Evolutionary conservation across 2,329 filamentous ascomycete species (phyloP).

Genomic region (Cordyceps pruinosa): DNA sequence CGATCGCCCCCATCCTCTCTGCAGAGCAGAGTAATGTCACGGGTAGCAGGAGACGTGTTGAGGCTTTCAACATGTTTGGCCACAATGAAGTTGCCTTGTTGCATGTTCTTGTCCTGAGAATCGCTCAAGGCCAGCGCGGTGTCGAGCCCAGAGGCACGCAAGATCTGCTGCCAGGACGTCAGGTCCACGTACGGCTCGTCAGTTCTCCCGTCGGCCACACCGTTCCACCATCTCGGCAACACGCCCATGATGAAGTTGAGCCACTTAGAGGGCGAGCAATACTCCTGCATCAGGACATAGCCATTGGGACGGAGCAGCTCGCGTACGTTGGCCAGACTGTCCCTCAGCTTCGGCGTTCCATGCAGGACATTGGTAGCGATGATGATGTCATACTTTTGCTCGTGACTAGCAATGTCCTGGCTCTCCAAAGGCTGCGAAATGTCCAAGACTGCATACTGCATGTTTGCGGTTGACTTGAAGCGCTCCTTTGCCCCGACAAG

Average conservation of each 20-base stretch:
- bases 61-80: constrained; percentile 1
- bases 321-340: constrained; percentile 26
- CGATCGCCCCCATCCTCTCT: not conserved
- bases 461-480: constrained; percentile 9
- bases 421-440: constrained; percentile 17
- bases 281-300: constrained; percentile 25
- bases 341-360: constrained; percentile 23
- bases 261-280: constrained; percentile 19
- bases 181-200: constrained; percentile 21
- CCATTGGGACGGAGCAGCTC: constrained; percentile 27
- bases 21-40: not conserved
- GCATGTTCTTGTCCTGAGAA: constrained; percentile 17
- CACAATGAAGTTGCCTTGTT: not conserved
- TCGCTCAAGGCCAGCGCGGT: constrained; percentile 21
- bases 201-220: constrained; percentile 20
- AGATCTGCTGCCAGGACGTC: not conserved
- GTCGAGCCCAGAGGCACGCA: not conserved
- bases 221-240: constrained; percentile 30
- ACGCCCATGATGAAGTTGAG: constrained; percentile 25
- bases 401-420: constrained; percentile 19
- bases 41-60: not conserved
- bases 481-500: constrained; percentile 17
- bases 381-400: constrained; percentile 29
- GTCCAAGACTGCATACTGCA: constrained; percentile 11
- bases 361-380: constrained; percentile 30